Evolutionary conservation across 441 rosid species (phyloP).

Genomic region (Gossypium schwendimanii): DNA sequence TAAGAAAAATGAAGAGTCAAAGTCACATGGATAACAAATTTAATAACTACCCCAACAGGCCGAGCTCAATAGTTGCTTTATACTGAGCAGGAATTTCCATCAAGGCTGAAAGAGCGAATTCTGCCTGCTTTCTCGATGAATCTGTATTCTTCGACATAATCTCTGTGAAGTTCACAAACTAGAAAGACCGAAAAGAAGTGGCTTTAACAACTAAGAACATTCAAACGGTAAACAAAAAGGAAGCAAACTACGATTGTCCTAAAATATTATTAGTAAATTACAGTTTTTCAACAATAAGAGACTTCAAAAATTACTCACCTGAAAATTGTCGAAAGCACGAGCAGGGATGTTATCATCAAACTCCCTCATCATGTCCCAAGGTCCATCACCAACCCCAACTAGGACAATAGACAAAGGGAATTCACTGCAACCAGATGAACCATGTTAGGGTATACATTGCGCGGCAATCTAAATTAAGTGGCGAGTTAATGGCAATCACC

Average conservation of each 20-base stretch:
- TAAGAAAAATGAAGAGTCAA: neutral
- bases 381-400: slow-evolving; percentile 98
- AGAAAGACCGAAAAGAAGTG: slow-evolving; percentile 7
- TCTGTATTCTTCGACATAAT: slow-evolving; percentile 69
- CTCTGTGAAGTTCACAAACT: slow-evolving; percentile 91
- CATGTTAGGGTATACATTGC: neutral
- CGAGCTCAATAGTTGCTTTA: slow-evolving; percentile 76
- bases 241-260: neutral
- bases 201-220: neutral
- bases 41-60: slow-evolving; percentile 61
- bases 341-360: slow-evolving; percentile 95
- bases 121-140: slow-evolving; percentile 60
- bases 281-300: neutral
- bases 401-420: slow-evolving; percentile 81
- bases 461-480: neutral
- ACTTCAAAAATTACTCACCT: slow-evolving; percentile 31
- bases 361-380: slow-evolving; percentile 96
- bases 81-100: slow-evolving; percentile 96
- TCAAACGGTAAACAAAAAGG: too few species aligned
- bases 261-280: neutral
- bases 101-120: slow-evolving; percentile 83
- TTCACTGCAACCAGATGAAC: slow-evolving; percentile 39
- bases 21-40: neutral
- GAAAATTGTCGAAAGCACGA: slow-evolving; percentile 83
- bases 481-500: slow-evolving; percentile 34